Conservation (phyloP, 352 stramenopile species). For the Phytophthora cajani region DNA sequence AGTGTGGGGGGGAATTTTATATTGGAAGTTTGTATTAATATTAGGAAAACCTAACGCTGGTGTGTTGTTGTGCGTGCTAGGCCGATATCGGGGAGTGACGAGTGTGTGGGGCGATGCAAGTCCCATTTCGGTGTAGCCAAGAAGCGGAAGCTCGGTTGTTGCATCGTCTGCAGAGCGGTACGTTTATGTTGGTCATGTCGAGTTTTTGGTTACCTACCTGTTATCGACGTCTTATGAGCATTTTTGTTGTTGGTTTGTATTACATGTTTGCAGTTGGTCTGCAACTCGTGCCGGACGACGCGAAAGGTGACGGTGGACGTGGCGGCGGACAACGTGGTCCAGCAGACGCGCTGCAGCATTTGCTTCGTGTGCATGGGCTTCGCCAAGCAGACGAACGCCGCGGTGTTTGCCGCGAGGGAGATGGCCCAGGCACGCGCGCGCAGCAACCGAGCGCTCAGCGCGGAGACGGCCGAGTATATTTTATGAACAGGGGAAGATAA, state of each 20-base stretch:
- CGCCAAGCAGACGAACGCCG: constrained; percentile 39
- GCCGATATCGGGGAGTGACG: constrained; percentile 22
- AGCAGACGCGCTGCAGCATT: constrained; percentile 41
- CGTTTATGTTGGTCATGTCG: neutral
- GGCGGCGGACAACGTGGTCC: constrained; percentile 26
- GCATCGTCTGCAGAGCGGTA: constrained; percentile 50
- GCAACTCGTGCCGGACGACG: constrained; percentile 42
- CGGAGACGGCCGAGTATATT: constrained; percentile 33
- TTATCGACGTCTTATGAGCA: neutral
- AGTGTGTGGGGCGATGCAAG: constrained; percentile 47
- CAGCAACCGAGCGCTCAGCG: constrained; percentile 33
- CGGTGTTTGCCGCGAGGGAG: constrained; percentile 40
- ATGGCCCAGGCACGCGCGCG: constrained; percentile 27
- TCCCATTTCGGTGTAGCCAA: constrained; percentile 35
- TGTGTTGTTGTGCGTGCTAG: constrained; percentile 1
- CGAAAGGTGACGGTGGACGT: constrained; percentile 50
- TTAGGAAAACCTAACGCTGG: constrained; percentile 11
- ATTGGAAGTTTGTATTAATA: neutral
- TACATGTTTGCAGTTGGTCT: constrained; percentile 39
- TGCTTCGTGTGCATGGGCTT: constrained; percentile 48
- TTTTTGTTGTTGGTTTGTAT: constrained; percentile 6
- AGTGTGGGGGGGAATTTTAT: neutral
- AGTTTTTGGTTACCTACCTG: no score
- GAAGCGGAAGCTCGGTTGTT: constrained; percentile 39
- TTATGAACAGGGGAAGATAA: constrained; percentile 15